phyloP scores from a whole-genome alignment of 2,329 filamentous ascomycete species.

The Penicillium sp. region DNA sequence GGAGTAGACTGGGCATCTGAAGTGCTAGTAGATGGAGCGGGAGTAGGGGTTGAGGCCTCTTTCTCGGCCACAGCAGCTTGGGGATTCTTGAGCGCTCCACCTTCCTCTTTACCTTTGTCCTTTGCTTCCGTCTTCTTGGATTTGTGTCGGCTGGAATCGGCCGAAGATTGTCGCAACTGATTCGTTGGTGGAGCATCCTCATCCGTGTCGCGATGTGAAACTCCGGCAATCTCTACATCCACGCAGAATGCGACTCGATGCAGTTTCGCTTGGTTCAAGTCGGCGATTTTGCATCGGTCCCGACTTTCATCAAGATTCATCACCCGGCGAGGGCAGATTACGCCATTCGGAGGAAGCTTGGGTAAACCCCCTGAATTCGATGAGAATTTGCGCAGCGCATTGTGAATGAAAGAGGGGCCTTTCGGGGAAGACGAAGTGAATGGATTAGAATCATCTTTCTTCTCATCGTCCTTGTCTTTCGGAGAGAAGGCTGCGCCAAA shows the following conservation, averaged over 20 bases:
- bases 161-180: conserved; percentile 22
- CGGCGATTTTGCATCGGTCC: conserved; percentile 70
- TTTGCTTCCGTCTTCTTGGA: conserved; percentile 42
- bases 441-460: conserved; percentile 29
- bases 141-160: conserved; percentile 26
- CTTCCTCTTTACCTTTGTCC: conserved; percentile 65
- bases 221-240: conserved; percentile 90
- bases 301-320: conserved; percentile 79
- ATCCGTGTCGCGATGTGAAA: conserved; percentile 67
- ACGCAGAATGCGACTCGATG: conserved; percentile 91
- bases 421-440: conserved; percentile 63
- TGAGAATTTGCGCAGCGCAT: conserved; percentile 73
- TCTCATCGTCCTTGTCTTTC: conserved; percentile 42
- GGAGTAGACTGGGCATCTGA: not conserved
- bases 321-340: conserved; percentile 70
- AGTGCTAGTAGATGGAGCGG: conserved; percentile 34
- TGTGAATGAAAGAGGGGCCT: conserved; percentile 67
- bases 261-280: conserved; percentile 73
- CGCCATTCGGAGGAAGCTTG: conserved; percentile 55
- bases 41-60: conserved; percentile 35
- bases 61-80: conserved; percentile 52
- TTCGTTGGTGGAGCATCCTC: conserved; percentile 40
- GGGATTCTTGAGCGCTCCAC: conserved; percentile 64
- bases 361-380: conserved; percentile 49
- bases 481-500: conserved; percentile 42